Evolutionary conservation across 345 rosid species (phyloP).

Genomic region (Ailanthus altissimus): DNA sequence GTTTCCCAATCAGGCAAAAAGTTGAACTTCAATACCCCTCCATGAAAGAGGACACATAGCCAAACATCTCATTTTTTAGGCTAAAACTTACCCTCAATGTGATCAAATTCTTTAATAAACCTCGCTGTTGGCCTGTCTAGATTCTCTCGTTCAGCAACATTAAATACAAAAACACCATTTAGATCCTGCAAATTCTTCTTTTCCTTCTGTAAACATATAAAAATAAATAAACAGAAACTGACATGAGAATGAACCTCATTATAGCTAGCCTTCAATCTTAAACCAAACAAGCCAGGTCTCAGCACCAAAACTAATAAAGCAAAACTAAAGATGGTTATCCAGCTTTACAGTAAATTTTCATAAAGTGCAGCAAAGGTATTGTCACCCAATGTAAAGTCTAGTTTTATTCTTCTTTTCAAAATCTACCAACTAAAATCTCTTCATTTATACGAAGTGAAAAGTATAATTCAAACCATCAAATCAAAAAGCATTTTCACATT

Average conservation of each 20-base stretch:
- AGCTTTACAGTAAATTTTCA: background rate
- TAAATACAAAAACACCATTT: conserved; percentile 73
- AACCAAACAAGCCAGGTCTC: background rate
- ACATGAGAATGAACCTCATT: background rate
- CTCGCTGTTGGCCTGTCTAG: conserved; percentile 89
- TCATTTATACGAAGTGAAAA: background rate
- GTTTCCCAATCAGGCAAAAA: conserved; percentile 16
- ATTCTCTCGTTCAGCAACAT: conserved; percentile 72
- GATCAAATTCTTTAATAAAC: conserved; percentile 75
- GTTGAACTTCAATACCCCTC: background rate
- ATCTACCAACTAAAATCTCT: background rate
- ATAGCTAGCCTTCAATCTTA: background rate
- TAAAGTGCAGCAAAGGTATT: background rate
- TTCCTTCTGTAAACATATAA: conserved; percentile 66
- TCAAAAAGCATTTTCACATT: background rate
- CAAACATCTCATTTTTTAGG: background rate
- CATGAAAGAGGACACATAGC: background rate
- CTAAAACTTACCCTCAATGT: conserved; percentile 59
- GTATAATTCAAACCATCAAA: background rate
- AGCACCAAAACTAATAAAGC: conserved; percentile 8
- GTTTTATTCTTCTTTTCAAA: background rate
- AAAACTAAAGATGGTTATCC: background rate
- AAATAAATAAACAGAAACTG: conserved; percentile 3
- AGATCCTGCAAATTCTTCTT: conserved; percentile 86
- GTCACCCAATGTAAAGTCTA: background rate